Base-by-base conservation (phyloP, 306 rosid genomes). In the Chamaecrista fasciculata region DNA sequence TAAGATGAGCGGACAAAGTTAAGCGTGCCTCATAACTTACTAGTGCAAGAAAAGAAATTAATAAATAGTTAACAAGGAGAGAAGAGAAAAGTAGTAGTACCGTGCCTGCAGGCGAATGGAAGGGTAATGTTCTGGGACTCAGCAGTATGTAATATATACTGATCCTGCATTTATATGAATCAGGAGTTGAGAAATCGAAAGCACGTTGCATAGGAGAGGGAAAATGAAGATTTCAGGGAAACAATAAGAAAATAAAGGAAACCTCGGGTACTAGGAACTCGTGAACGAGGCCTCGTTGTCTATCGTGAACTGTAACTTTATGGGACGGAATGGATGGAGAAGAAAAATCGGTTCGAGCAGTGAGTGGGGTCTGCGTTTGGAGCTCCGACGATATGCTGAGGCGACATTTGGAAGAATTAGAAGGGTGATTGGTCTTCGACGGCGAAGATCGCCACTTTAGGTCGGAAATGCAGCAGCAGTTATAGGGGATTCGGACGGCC, bases 91-190 rank as follows among this genome's bases (percentile, higher is more conserved):
- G 91, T 97, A 77, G 62, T 71, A 88, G 70, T 91, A 94, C 99
- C 99, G 78, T 91, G 99, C 87, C 99, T 89, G 95, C 99, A 91
- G 74, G 97, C 95, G 77, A 91, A 94, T n/a, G 97, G 99, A 87
- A 94, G 99, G 12, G 82, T 69, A 64, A 94, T 87, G 70, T 87
- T 80, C 83, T 89, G 99, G 11, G 86, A 72, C 67, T 94, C 97
- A 43, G 99, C 99, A 26, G 96, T 94, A 51, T 94, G 99, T 55
- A 94, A 77, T 72, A 94, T 94, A 75, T 94, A 91, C 62, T 91
- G 99, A 64, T 94, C 99, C 99, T 94, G 91, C 79, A 88, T 64
- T 78, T 50, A 33, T 31, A 64, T 4, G 36, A 52, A 23, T 56
- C 60, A 31, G 4, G 5, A 29, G 39, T 2, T 6, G 15, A 26